phyloP scores from a whole-genome alignment of 2,329 filamentous ascomycete genomes.

The Nothomitra cinnamomea region DNA sequence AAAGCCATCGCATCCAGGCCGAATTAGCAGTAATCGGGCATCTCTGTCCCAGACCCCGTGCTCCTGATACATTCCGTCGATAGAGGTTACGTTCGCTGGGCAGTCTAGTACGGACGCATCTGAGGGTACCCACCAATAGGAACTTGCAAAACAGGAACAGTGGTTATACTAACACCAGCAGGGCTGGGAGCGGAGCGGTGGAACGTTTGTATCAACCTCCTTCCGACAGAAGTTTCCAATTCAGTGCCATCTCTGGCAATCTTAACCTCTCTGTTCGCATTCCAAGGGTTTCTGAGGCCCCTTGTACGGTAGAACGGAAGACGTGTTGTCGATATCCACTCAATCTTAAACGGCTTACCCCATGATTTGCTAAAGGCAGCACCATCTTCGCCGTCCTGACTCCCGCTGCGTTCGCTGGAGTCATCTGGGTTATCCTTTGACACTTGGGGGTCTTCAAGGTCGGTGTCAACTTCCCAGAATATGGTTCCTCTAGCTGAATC shows the following conservation, averaged over 20 bases:
- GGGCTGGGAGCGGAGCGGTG: conserved; percentile 29
- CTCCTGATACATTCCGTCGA: neutral
- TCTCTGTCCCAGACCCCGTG: neutral
- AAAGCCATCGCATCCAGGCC: no score
- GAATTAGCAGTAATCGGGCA: no score
- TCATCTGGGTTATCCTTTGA: conserved; percentile 21
- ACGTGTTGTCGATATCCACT: conserved; percentile 72
- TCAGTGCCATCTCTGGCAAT: conserved; percentile 92
- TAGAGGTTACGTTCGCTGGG: neutral
- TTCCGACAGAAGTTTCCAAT: conserved; percentile 66
- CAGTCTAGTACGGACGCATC: neutral
- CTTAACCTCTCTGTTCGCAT: conserved; percentile 87
- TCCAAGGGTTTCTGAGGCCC: conserved; percentile 83
- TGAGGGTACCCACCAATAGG: neutral
- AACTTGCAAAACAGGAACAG: neutral
- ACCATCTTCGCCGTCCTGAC: conserved; percentile 23
- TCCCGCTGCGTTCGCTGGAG: conserved; percentile 29
- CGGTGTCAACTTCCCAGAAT: conserved; percentile 76
- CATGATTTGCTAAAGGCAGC: conserved; percentile 26
- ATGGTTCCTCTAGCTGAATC: conserved; percentile 89
- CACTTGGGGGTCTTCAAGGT: conserved; percentile 28
- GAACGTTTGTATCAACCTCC: conserved; percentile 63
- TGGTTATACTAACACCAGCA: neutral
- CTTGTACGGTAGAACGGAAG: conserved; percentile 81
- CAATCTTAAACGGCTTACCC: conserved; percentile 80